Base-by-base conservation (phyloP, 2,329 filamentous ascomycete genomes). In the Septoria petroselini region DNA sequence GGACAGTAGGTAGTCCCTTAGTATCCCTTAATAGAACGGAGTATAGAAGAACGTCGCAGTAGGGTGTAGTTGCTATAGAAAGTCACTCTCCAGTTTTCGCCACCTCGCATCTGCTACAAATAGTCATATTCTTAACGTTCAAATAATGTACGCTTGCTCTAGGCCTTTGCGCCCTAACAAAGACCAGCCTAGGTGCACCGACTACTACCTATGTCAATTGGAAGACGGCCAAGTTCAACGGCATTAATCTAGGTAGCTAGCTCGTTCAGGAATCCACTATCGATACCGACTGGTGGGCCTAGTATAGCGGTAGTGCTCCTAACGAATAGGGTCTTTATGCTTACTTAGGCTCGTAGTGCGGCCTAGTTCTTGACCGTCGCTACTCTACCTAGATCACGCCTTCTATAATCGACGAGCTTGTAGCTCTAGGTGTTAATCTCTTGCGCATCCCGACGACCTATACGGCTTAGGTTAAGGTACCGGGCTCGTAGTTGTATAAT, bases 291-390 rank as follows among this genome's bases (percentile, higher is more conserved):
- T 30, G 27, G 27, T 30, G 27, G 27, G 12, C 27, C 12, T 7
- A 7, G 7, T 7, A 30, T 12, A 7, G 27, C 12, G 27, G 27
- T 12, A 30, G 27, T 12, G 27, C 27, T 7, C 7, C 57, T 14
- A 68, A 70, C 39, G 67, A 70, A 55, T 70, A 66, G 67, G 62
- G 44, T 7, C 58, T 64, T n/a, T 71, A 67, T 48, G 39, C 48
- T 15, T 48, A 57, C 14, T 58, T 70, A 1, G 65, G 67, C n/a
- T 30, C 14, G n/a, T 30, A 44, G 21, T 57, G 51, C 30, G 54
- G 43, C 5, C 46, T 44, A 17, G 39, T 39, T 5, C 45, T 57
- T 5, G 48, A 50, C 17, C 44, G 42, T 18, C 52, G 52, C 21
- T 54, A 52, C n/a, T 29, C 48, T 4, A 52, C 52, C 12, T 54